A percentile compares a stretch with the other conserved stretches of the same genome.
These are phyloP conservation scores for Oryza australiensis DNA, from an alignment of 176 grass and related monocot genomes.

Conservation along the genomic window DNA sequence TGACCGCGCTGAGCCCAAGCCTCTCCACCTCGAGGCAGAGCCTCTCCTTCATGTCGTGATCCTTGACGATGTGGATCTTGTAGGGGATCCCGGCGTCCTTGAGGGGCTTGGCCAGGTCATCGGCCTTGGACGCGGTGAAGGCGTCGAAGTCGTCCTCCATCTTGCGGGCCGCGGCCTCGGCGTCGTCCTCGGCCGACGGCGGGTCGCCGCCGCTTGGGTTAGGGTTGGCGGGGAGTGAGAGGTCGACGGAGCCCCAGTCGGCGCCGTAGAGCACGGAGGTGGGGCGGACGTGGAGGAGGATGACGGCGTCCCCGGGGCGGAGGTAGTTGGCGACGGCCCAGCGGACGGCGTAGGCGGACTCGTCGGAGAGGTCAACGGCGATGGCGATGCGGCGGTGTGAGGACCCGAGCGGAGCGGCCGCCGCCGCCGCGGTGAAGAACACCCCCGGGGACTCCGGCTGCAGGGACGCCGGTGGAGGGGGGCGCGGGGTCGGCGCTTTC, in stretches of 20 bases:
- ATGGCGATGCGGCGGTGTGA: slow-evolving; percentile 86
- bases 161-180: slow-evolving; percentile 65
- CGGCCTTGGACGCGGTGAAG: slow-evolving; percentile 68
- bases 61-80: slow-evolving; percentile 93
- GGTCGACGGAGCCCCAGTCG: slow-evolving; percentile 85
- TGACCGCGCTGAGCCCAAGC: slow-evolving; percentile 79
- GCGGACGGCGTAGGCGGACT: slow-evolving; percentile 72
- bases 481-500: slow-evolving; percentile 55
- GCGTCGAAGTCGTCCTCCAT: slow-evolving; percentile 82
- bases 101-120: slow-evolving; percentile 74
- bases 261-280: slow-evolving; percentile 91
- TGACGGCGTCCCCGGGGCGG: slow-evolving; percentile 86
- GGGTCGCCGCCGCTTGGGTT: slow-evolving; percentile 7
- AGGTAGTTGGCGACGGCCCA: slow-evolving; percentile 98
- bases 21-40: slow-evolving; percentile 99
- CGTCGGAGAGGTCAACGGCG: slow-evolving; percentile 88
- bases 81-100: slow-evolving; percentile 71
- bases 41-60: slow-evolving; percentile 98
- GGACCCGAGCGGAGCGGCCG: slow-evolving; percentile 42
- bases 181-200: slow-evolving; percentile 38
- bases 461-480: slow-evolving; percentile 52
- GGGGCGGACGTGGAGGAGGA: slow-evolving; percentile 88
- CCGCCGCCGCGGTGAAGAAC: slow-evolving; percentile 69
- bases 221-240: slow-evolving; percentile 47
- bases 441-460: slow-evolving; percentile 75